Evolutionary conservation across 768 basidiomycete species (phyloP).

Genomic region (Suillus brevipes): DNA sequence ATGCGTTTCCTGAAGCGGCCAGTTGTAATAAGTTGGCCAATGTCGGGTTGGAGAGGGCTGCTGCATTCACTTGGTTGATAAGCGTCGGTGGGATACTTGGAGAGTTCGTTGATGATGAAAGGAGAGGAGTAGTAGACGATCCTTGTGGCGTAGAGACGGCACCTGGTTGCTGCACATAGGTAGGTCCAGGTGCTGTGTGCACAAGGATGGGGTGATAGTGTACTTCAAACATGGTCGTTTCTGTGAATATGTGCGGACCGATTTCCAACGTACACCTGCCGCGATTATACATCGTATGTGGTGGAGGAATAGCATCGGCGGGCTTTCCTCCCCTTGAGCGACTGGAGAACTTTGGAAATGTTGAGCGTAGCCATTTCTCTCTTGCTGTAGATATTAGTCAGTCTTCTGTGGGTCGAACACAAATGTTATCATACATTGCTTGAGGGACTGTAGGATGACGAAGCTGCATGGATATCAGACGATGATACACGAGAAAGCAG

Average conservation of each 20-base stretch:
- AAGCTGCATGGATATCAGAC: slow-evolving; percentile 40
- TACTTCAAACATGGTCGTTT: slow-evolving; percentile 72
- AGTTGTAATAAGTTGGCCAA: slow-evolving; percentile 65
- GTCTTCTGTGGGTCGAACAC: slow-evolving; percentile 16
- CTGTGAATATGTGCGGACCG: slow-evolving; percentile 71
- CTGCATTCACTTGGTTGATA: slow-evolving; percentile 63
- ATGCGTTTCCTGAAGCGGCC: slow-evolving; percentile 62
- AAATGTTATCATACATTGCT: slow-evolving; percentile 53
- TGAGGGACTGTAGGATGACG: slow-evolving; percentile 64
- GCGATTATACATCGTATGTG: slow-evolving; percentile 63
- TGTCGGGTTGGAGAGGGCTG: slow-evolving; percentile 66
- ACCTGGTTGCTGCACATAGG: slow-evolving; percentile 28
- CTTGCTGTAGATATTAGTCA: slow-evolving; percentile 48
- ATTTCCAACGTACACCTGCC: slow-evolving; percentile 72
- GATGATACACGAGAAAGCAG: background rate
- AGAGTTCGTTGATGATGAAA: slow-evolving; percentile 46
- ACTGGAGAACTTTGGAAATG: slow-evolving; percentile 72
- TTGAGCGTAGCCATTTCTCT: slow-evolving; percentile 63
- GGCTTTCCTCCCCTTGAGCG: slow-evolving; percentile 60
- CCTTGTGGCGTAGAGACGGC: slow-evolving; percentile 23
- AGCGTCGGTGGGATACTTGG: slow-evolving; percentile 55
- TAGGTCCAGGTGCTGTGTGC: slow-evolving; percentile 21
- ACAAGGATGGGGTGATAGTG: slow-evolving; percentile 53
- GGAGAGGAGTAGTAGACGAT: slow-evolving; percentile 37
- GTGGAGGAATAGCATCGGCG: slow-evolving; percentile 54